Percentiles rank a stretch among this genome's conserved stretches.
Conservation (phyloP, 768 basidiomycete genomes). For the Tulasnella sp. region DNA sequence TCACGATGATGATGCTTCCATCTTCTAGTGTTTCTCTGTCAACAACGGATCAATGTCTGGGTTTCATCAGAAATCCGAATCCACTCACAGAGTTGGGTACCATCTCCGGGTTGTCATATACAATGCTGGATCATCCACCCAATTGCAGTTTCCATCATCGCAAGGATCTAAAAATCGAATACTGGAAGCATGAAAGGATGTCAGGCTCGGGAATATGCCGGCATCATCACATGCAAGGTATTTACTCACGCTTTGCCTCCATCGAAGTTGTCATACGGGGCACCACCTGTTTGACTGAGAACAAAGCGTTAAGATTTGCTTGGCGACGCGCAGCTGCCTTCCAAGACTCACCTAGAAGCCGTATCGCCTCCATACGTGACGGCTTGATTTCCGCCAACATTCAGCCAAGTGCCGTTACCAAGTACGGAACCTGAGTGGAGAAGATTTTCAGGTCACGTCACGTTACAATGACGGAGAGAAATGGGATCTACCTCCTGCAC, state of each 20-base stretch:
- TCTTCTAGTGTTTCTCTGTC: slow-evolving; percentile 26
- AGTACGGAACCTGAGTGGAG: slow-evolving; percentile 14
- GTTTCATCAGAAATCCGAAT: not conserved
- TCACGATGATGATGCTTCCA: slow-evolving; percentile 28
- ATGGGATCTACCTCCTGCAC: slow-evolving; percentile 34
- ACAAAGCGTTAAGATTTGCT: slow-evolving; percentile 33
- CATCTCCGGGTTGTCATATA: slow-evolving; percentile 48
- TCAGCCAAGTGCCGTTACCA: slow-evolving; percentile 17
- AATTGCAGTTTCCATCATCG: slow-evolving; percentile 50
- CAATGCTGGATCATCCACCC: slow-evolving; percentile 31
- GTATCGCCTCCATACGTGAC: slow-evolving; percentile 29
- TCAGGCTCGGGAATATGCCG: not conserved
- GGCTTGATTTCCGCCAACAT: slow-evolving; percentile 18
- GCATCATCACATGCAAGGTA: not conserved
- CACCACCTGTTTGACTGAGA: slow-evolving; percentile 30
- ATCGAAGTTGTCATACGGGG: slow-evolving; percentile 26
- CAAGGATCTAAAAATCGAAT: slow-evolving; percentile 47
- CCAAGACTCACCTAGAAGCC: slow-evolving; percentile 46
- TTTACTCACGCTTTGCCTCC: slow-evolving; percentile 25
- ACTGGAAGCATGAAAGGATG: not conserved
- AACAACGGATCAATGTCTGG: not conserved
- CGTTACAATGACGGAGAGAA: not conserved
- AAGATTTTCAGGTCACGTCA: slow-evolving; percentile 7
- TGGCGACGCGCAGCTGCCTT: slow-evolving; percentile 11
- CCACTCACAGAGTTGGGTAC: slow-evolving; percentile 59